Evolutionary conservation across 2,329 filamentous ascomycete genomes (phyloP).

Genomic region (Orbilia ellipsospora): DNA sequence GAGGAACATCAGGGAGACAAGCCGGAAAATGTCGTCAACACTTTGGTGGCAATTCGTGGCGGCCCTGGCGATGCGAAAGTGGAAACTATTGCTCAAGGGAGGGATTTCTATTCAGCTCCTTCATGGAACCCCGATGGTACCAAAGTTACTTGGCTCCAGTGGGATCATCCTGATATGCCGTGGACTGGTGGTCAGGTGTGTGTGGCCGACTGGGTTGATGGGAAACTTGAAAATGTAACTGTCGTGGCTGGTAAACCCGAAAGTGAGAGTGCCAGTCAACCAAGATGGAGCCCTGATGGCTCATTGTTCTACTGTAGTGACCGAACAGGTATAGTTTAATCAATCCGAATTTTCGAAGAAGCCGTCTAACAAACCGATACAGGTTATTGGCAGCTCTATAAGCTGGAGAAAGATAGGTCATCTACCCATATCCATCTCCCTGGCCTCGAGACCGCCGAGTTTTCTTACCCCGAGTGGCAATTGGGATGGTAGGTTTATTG

Average conservation of each 20-base stretch:
- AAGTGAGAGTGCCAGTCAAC: conserved; percentile 66
- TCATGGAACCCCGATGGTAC: conserved; percentile 66
- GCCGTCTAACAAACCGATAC: neutral
- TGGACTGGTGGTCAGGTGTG: conserved; percentile 66
- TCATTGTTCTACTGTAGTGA: conserved; percentile 67
- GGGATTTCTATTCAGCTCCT: conserved; percentile 69
- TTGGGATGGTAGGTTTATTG: conserved; percentile 58
- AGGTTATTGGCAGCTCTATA: conserved; percentile 66
- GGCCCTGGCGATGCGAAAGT: conserved; percentile 60
- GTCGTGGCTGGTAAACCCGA: conserved; percentile 64
- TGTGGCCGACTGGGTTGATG: conserved; percentile 64
- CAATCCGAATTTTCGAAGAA: neutral
- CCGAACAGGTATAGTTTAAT: conserved; percentile 58
- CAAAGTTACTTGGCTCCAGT: conserved; percentile 68
- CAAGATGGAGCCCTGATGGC: conserved; percentile 67
- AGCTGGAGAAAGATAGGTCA: conserved; percentile 59
- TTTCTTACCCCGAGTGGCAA: conserved; percentile 60
- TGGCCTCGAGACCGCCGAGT: conserved; percentile 63
- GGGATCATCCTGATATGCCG: conserved; percentile 68
- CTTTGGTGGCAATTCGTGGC: conserved; percentile 59
- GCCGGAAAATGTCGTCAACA: conserved; percentile 60
- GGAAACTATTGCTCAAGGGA: conserved; percentile 63
- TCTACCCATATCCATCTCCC: conserved; percentile 61
- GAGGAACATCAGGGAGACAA: conserved; percentile 65
- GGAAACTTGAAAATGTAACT: conserved; percentile 60